Percentiles rank a stretch among this genome's conserved stretches.
phyloP scores from a whole-genome alignment of 2,329 filamentous ascomycete genomes.

The Sarocladiaceae sp. region DNA sequence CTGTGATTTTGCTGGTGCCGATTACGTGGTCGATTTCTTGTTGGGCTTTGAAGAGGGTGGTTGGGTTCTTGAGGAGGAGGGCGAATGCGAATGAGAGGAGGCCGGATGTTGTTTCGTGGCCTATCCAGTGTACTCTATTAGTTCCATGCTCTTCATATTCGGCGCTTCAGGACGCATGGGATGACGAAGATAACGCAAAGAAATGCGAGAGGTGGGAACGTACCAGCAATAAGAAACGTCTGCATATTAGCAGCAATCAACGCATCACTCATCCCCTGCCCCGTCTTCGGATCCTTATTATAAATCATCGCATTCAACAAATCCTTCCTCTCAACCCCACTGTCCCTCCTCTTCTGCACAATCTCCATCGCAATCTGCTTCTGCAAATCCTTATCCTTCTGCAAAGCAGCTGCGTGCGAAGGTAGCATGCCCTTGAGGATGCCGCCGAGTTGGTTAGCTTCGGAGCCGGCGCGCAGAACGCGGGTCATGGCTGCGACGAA shows the following conservation, averaged over 20 bases:
- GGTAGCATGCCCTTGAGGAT: not conserved
- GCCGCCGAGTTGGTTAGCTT: conserved; percentile 21
- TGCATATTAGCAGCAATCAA: conserved; percentile 64
- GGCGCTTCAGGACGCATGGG: conserved; percentile 21
- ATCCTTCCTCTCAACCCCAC: conserved; percentile 55
- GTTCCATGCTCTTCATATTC: no score
- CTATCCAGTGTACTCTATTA: no score
- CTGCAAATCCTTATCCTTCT: conserved; percentile 36
- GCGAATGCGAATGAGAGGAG: conserved; percentile 59
- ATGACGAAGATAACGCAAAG: not conserved
- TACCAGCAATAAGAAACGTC: conserved; percentile 58
- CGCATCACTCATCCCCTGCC: conserved; percentile 53
- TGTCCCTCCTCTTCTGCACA: conserved; percentile 47
- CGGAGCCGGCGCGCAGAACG: conserved; percentile 52
- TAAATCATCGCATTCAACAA: conserved; percentile 64
- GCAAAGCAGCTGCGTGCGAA: conserved; percentile 14
- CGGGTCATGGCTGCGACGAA: conserved; percentile 63
- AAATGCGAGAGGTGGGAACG: no score
- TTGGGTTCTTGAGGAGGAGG: conserved; percentile 54
- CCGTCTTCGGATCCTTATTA: conserved; percentile 60
- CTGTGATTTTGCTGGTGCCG: conserved; percentile 48
- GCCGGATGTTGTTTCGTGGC: conserved; percentile 64
- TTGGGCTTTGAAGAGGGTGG: conserved; percentile 51
- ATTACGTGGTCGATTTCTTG: conserved; percentile 58
- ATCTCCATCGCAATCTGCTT: conserved; percentile 46